Conservation (phyloP, 805 yeast genomes). For the Kregervanrija pseudodelftensis region DNA sequence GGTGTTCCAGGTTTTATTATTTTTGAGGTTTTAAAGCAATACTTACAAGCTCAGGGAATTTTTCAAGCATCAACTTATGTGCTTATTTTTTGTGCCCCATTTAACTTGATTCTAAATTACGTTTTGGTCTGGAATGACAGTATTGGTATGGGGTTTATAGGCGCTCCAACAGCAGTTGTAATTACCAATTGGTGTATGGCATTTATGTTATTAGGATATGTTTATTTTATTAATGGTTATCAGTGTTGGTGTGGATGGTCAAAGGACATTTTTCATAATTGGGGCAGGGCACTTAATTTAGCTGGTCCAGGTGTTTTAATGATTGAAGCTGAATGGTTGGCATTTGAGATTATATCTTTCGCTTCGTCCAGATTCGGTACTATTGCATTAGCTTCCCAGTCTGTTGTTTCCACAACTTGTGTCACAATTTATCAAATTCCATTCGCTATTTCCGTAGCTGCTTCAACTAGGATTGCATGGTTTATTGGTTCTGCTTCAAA, state of each 20-base stretch:
- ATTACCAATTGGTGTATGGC: conserved; percentile 55
- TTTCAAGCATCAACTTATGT: conserved; percentile 51
- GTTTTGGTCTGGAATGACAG: conserved; percentile 36
- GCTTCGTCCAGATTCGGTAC: conserved; percentile 51
- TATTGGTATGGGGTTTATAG: conserved; percentile 47
- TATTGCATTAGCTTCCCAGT: conserved; percentile 45
- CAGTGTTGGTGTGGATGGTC: conserved; percentile 48
- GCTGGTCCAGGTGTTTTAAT: conserved; percentile 51
- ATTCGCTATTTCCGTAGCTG: conserved; percentile 51
- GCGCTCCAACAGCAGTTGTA: conserved; percentile 54
- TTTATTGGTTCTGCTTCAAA: conserved; percentile 37
- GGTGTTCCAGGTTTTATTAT: conserved; percentile 52
- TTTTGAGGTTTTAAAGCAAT: conserved; percentile 51
- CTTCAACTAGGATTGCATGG: conserved; percentile 52
- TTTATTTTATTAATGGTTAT: conserved; percentile 37
- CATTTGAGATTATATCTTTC: conserved; percentile 49
- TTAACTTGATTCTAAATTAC: conserved; percentile 41
- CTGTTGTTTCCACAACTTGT: conserved; percentile 37
- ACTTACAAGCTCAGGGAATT: conserved; percentile 52
- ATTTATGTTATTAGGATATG: conserved; percentile 32
- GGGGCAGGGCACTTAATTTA: conserved; percentile 37
- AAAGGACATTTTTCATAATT: conserved; percentile 34
- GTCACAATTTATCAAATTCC: conserved; percentile 49
- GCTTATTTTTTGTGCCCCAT: conserved; percentile 46
- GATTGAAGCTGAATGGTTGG: conserved; percentile 56